phyloP scores from a whole-genome alignment of 78 protist genomes.

The Guillardia theta region DNA sequence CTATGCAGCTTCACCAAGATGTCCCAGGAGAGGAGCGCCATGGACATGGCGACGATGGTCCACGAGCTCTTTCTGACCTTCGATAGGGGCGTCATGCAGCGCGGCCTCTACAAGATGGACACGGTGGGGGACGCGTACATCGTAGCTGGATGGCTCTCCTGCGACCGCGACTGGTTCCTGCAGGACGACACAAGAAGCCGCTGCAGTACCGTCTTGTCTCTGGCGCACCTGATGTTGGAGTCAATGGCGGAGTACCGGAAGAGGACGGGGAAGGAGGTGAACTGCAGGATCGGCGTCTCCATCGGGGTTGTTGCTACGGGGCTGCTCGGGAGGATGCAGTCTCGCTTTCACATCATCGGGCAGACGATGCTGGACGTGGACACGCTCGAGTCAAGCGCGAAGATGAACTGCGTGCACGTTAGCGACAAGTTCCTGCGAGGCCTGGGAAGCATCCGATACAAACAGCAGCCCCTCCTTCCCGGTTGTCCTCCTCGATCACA shows the following conservation, averaged over 20 bases:
- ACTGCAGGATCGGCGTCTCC: not conserved
- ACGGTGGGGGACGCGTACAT: not conserved
- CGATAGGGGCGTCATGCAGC: not conserved
- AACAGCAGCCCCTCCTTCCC: no score
- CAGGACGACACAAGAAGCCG: no score
- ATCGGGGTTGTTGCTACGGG: not conserved
- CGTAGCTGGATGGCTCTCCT: not conserved
- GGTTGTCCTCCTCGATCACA: no score
- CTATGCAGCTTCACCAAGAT: not conserved
- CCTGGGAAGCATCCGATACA: no score
- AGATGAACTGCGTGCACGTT: not conserved
- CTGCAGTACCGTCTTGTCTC: no score
- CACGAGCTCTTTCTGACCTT: not conserved
- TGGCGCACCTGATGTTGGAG: no score
- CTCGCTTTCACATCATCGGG: not conserved
- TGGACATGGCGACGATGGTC: not conserved
- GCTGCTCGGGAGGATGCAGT: not conserved
- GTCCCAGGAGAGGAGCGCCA: not conserved
- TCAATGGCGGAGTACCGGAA: no score
- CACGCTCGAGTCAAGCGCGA: not conserved
- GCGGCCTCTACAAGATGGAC: not conserved
- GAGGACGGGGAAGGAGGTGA: no score
- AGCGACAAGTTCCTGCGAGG: not conserved
- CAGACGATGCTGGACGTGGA: not conserved
- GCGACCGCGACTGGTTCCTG: no score